These are phyloP conservation scores for Suillus subalutaceus DNA, from an alignment of 768 basidiomycete species.

Conservation along the genomic window DNA sequence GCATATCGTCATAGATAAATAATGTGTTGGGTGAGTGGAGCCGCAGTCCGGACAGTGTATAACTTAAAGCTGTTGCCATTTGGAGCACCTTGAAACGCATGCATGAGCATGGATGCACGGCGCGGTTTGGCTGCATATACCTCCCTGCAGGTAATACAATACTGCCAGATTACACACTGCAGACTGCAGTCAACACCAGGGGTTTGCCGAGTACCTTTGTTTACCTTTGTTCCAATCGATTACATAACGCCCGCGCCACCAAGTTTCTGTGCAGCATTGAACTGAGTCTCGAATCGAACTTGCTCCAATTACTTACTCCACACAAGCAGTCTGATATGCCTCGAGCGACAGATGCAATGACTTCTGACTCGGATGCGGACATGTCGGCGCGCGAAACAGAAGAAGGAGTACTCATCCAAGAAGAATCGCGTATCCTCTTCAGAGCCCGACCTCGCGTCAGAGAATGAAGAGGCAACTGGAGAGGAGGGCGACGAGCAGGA, in stretches of 20 bases:
- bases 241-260: slow-evolving; percentile 6
- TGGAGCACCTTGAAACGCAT: neutral
- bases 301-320: neutral
- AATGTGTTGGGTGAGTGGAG: neutral
- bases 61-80: neutral
- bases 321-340: slow-evolving; percentile 23
- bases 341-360: slow-evolving; percentile 19
- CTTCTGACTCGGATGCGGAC: slow-evolving; percentile 31
- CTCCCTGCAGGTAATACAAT: neutral
- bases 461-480: slow-evolving; percentile 36
- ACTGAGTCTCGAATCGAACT: neutral
- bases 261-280: slow-evolving; percentile 10
- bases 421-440: slow-evolving; percentile 29
- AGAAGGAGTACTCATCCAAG: slow-evolving; percentile 33
- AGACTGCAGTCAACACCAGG: neutral
- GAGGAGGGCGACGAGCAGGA: slow-evolving; percentile 40
- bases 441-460: slow-evolving; percentile 20
- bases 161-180: neutral
- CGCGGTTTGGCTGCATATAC: neutral
- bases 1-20: neutral
- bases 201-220: neutral
- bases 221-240: slow-evolving; percentile 5
- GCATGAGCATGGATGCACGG: neutral
- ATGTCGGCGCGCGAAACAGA: slow-evolving; percentile 23
- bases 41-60: neutral